phyloP scores from a whole-genome alignment of 1,284 basidiomycete genomes.

The Rhizopogon parksii region DNA sequence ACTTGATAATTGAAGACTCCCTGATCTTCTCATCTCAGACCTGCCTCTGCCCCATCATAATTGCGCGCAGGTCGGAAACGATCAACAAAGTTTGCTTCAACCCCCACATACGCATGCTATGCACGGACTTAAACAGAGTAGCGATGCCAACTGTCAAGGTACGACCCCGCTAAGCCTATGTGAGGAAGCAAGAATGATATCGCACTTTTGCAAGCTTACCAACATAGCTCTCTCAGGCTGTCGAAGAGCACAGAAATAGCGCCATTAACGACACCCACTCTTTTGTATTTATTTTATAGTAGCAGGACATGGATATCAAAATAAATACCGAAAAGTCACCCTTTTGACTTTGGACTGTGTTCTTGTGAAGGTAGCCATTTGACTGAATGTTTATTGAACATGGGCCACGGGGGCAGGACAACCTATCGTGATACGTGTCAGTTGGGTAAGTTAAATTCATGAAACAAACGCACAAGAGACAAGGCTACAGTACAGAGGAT shows the following conservation, averaged over 20 bases:
- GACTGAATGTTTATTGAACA: constrained; percentile 58
- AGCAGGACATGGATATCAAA: not conserved
- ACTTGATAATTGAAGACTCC: too few species aligned
- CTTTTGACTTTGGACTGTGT: constrained; percentile 19
- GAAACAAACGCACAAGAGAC: constrained; percentile 42
- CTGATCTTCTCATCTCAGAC: not conserved
- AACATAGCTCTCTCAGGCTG: not conserved
- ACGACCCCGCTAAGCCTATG: not conserved
- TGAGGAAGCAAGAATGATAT: not conserved
- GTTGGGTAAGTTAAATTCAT: constrained; percentile 2
- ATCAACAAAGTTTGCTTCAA: not conserved
- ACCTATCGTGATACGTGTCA: constrained; percentile 31
- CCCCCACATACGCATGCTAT: too few species aligned
- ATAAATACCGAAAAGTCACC: constrained; percentile 2
- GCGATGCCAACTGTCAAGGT: not conserved
- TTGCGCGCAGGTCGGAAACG: too few species aligned
- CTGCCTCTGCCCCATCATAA: too few species aligned
- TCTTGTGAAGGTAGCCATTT: constrained; percentile 48
- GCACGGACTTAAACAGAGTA: not conserved
- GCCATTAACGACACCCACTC: not conserved
- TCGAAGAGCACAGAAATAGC: not conserved
- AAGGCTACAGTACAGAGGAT: constrained; percentile 39
- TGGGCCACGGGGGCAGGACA: constrained; percentile 65
- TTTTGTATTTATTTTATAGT: not conserved
- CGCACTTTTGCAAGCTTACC: not conserved